A percentile compares a stretch with the other conserved stretches of the same genome.
These are phyloP conservation scores for Batrachochytrium dendrobatidis DNA, from an alignment of 371 early-diverging fungal genomes.

Conservation along the genomic window DNA sequence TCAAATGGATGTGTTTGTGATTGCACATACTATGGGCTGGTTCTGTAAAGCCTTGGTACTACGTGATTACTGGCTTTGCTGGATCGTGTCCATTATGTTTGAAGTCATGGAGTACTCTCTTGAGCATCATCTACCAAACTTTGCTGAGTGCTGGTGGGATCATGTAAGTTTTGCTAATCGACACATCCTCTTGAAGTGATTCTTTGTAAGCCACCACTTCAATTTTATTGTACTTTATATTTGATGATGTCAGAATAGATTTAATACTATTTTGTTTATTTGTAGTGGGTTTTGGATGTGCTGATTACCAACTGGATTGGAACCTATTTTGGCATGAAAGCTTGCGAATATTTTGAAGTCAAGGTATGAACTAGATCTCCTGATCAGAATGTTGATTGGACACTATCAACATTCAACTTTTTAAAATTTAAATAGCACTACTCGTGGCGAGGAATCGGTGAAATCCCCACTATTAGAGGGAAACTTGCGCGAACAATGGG, in stretches of 20 bases:
- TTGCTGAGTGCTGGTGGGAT: slow-evolving; percentile 99
- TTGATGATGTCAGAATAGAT: background rate
- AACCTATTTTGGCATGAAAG: slow-evolving; percentile 88
- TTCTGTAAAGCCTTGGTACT: slow-evolving; percentile 86
- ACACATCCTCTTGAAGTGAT: slow-evolving; percentile 2
- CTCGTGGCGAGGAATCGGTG: slow-evolving; percentile 83
- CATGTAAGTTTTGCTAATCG: slow-evolving; percentile 62
- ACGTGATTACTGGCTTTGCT: slow-evolving; percentile 89
- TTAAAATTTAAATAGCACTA: slow-evolving; percentile 53
- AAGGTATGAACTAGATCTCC: slow-evolving; percentile 62
- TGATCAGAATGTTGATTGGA: too few relatives aligned
- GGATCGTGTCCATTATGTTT: slow-evolving; percentile 90
- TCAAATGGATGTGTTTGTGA: slow-evolving; percentile 88
- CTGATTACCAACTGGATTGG: slow-evolving; percentile 91
- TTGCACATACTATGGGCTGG: slow-evolving; percentile 95
- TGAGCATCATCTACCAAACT: slow-evolving; percentile 92
- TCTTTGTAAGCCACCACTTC: background rate
- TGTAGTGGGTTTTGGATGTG: slow-evolving; percentile 92
- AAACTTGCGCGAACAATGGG: slow-evolving; percentile 82
- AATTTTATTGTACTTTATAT: background rate
- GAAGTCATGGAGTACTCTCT: slow-evolving; percentile 93
- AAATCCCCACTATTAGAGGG: slow-evolving; percentile 74
- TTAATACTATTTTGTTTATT: too few relatives aligned
- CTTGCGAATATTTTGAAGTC: slow-evolving; percentile 90
- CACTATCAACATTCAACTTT: too few relatives aligned